These are phyloP conservation scores for Arabidopsis arenosa DNA, from an alignment of 345 rosid species.

Conservation along the genomic window DNA sequence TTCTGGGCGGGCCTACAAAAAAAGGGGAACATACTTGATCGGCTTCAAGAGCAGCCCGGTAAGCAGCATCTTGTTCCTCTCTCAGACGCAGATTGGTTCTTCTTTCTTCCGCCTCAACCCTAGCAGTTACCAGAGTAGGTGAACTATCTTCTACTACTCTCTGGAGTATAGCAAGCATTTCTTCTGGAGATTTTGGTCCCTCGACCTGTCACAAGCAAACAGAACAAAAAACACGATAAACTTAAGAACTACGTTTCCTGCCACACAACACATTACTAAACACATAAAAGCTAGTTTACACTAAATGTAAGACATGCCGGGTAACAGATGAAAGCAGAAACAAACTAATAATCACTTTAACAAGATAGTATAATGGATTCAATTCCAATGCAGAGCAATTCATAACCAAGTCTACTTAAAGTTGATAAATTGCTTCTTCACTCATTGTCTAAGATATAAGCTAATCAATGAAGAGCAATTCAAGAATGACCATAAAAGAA, in stretches of 20 bases:
- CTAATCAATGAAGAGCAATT: background rate
- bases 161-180: constrained; percentile 72
- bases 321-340: background rate
- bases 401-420: constrained; percentile 9
- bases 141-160: constrained; percentile 97
- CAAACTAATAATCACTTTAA: constrained; percentile 23
- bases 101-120: constrained; percentile 96
- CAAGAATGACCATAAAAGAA: background rate
- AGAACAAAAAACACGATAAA: constrained; percentile 5
- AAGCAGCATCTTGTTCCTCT: constrained; percentile 99
- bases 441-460: background rate
- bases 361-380: constrained; percentile 1
- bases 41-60: constrained; percentile 97
- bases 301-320: background rate
- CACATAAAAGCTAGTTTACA: constrained; percentile 10
- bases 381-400: background rate
- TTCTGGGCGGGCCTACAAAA: background rate
- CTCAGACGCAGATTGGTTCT: constrained; percentile 74
- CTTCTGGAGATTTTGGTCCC: constrained; percentile 91
- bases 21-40: constrained; percentile 69
- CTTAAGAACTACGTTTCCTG: background rate
- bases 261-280: background rate
- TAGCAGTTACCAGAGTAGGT: constrained; percentile 80
- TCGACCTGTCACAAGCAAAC: constrained; percentile 62
- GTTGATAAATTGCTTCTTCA: background rate